Conservation (phyloP, 2,329 filamentous ascomycete genomes). For the Emericellopsis atlantica region DNA sequence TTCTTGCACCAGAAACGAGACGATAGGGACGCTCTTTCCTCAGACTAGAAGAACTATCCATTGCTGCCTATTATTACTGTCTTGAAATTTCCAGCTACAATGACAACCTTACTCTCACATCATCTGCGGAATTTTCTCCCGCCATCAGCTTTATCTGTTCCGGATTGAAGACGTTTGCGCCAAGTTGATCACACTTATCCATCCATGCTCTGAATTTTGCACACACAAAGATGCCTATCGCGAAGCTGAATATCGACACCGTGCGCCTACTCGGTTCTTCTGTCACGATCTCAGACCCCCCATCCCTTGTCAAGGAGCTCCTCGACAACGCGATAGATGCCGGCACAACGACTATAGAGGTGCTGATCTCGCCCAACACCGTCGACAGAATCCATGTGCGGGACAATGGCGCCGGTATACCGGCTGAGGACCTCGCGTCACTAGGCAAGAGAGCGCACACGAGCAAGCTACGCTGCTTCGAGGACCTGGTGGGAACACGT, state of each 20-base stretch:
- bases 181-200: too few relatives aligned
- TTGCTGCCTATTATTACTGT: too few relatives aligned
- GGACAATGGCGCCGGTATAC: conserved; percentile 65
- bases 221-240: conserved; percentile 31
- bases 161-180: too few relatives aligned
- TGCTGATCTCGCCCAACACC: conserved; percentile 52
- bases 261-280: conserved; percentile 47
- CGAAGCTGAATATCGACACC: conserved; percentile 31
- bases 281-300: conserved; percentile 45
- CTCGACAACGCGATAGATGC: conserved; percentile 69
- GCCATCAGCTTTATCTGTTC: too few relatives aligned
- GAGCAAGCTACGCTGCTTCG: conserved; percentile 56
- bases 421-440: conserved; percentile 42
- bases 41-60: neutral
- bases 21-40: neutral
- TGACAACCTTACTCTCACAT: too few relatives aligned
- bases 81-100: too few relatives aligned
- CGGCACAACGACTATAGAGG: conserved; percentile 50
- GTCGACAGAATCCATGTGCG: conserved; percentile 57
- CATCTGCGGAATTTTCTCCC: too few relatives aligned
- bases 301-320: conserved; percentile 60
- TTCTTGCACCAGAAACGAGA: too few relatives aligned
- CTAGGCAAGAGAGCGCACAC: conserved; percentile 59
- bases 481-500: conserved; percentile 44
- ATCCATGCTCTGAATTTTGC: neutral